phyloP scores from a whole-genome alignment of 805 yeast genomes.

The Pichia deserticola region DNA sequence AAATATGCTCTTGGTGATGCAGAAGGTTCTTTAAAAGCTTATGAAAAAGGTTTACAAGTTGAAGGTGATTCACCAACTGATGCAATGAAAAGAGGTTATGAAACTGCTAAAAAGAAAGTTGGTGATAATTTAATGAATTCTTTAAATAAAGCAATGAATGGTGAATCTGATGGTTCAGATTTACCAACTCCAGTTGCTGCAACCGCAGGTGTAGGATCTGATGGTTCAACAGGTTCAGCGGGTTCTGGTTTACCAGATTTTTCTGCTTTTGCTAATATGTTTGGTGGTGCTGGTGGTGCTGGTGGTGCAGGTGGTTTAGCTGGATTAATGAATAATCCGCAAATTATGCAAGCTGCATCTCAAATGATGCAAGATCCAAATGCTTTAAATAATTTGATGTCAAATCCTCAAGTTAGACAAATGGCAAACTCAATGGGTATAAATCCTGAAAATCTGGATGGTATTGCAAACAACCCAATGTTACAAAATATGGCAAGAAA shows the following conservation, averaged over 20 bases:
- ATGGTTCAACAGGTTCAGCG: constrained; percentile 19
- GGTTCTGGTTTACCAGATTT: constrained; percentile 60
- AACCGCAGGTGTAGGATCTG: constrained; percentile 22
- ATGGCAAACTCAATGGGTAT: constrained; percentile 76
- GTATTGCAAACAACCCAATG: constrained; percentile 76
- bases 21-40: constrained; percentile 83
- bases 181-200: constrained; percentile 19
- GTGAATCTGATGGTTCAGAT: constrained; percentile 18
- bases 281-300: constrained; percentile 55
- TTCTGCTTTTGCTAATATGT: constrained; percentile 50
- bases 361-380: constrained; percentile 81
- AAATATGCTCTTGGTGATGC: constrained; percentile 91
- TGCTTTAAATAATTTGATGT: constrained; percentile 66
- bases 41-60: constrained; percentile 74
- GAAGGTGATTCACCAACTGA: constrained; percentile 83
- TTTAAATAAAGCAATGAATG: constrained; percentile 22
- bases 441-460: constrained; percentile 56
- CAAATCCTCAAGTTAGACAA: constrained; percentile 81
- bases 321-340: constrained; percentile 73
- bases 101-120: constrained; percentile 83
- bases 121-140: constrained; percentile 58
- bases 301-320: constrained; percentile 72
- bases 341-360: constrained; percentile 81
- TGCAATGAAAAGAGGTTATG: constrained; percentile 88
- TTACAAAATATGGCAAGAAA: constrained; percentile 63